These are phyloP conservation scores for Nakazawaea wyomingensis DNA, from an alignment of 805 yeast species.

Conservation along the genomic window DNA sequence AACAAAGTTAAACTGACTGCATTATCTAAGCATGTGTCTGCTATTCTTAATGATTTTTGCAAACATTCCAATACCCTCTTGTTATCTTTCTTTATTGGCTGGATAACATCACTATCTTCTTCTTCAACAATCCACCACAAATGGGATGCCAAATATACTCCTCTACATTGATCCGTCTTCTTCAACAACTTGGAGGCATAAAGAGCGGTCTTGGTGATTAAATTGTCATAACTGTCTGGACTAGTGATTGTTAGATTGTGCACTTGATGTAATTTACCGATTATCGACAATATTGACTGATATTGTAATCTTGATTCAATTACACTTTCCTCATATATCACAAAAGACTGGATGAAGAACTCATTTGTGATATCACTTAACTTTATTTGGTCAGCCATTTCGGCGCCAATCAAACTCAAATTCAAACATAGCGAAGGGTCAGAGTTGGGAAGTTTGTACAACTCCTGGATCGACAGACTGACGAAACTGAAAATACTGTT, in stretches of 20 bases:
- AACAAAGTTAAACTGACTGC: constrained; percentile 73
- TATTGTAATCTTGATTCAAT: constrained; percentile 45
- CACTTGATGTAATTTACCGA: constrained; percentile 38
- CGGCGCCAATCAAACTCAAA: constrained; percentile 61
- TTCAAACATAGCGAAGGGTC: constrained; percentile 31
- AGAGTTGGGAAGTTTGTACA: constrained; percentile 38
- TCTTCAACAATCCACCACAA: constrained; percentile 88
- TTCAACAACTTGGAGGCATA: constrained; percentile 85
- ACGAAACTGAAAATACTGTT: constrained; percentile 60
- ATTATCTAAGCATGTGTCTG: constrained; percentile 89
- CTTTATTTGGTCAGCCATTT: constrained; percentile 71
- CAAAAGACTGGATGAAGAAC: constrained; percentile 81
- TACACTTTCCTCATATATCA: constrained; percentile 67
- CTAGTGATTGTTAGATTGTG: constrained; percentile 32
- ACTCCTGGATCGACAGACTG: constrained; percentile 63
- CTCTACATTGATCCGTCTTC: constrained; percentile 92
- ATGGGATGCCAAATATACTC: constrained; percentile 84
- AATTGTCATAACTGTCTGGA: constrained; percentile 68
- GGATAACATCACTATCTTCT: constrained; percentile 22
- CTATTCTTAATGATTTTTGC: constrained; percentile 81
- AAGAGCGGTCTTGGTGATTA: constrained; percentile 80
- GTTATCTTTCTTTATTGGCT: constrained; percentile 33
- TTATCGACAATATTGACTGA: constrained; percentile 41
- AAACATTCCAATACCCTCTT: constrained; percentile 87
- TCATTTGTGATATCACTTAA: constrained; percentile 77